Evolutionary conservation across 805 yeast genomes (phyloP), one percentile per base, ranked within the genome.

Genomic region (Lachancea quebecensis): DNA sequence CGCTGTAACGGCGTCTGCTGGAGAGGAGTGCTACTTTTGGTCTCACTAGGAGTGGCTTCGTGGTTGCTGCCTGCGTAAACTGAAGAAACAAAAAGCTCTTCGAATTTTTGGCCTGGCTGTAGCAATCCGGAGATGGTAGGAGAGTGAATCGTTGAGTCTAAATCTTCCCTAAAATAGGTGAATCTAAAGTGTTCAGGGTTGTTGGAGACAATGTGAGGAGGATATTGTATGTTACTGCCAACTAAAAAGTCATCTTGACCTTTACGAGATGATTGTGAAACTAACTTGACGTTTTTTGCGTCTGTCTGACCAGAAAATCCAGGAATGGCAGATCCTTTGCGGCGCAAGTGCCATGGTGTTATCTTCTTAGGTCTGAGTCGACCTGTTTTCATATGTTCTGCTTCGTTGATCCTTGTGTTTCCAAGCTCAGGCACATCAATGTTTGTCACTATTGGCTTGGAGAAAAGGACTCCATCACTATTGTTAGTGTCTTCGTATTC

Each of bases 131-230:
- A 82, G 21, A 90, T 82, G 4, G 86, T 82, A 2, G 95, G 88
- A 0, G 96, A 79, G 64, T 90, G 97, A 18, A 90, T 78, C 0
- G 98, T 90, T n/a, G 88, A 79, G 12, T 82, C 85, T 52, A 91
- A 65, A 57, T 88, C 95, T 51, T 89, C 96, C 52, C 98, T 74
- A 65, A 93, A 91, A 59, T 91, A 91, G 0, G 98, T 88, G 68
- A 86, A 91, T 51, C 98, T 71, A 60, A 79, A 81, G 49, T 78
- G 78, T 46, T 75, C 79, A 12, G 73, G 73, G 39, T 72, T 69
- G 49, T 70, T 71, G 30, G 69, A 65, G 18, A 70, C 60, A 38
- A 71, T 70, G 42, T 70, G 74, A 3, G 73, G 73, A 12, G 75
- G 75, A 42, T 70, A 70, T 45, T 69, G 64, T 28, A 64, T 62